Evolutionary conservation across 257 asterid species (phyloP), one percentile per base, ranked within the genome.

Genomic region (Penstemon eatonii): DNA sequence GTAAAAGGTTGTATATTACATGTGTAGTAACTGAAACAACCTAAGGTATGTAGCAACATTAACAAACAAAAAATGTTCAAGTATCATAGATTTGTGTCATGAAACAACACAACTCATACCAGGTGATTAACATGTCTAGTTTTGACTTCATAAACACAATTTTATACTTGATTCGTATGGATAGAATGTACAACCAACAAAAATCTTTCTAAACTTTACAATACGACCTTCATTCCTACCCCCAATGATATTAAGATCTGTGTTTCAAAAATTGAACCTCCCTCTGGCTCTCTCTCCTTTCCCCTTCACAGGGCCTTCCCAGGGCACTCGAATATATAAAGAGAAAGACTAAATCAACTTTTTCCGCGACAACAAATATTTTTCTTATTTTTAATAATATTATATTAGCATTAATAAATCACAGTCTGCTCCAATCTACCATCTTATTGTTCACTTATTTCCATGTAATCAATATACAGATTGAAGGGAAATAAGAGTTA

Each of bases 61-160:
- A 68, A 59, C 41, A 47, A 37, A n/a, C n/a, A 50, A 39, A 63
- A 71, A 71, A 39, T 8, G 15, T 46, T 18, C 44, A 54, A 54
- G 44, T 47, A 62, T 38, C 43, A 54, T 40, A 53, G 15, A 58
- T 38, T 38, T 63, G 70, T 9, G 55, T 56, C 47, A 41, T 33
- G 15, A n/a, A 18, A 43, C 8, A 67, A 54, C 33, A 67, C 52
- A 56, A 18, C 46, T 41, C 68, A 56, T 60, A 66, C 58, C 68
- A 33, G 65, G 39, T 64, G 6, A 60, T 4, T 6, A 47, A 56
- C 46, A 19, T 5, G 33, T 60, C 11, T 50, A 8, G 36, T 3
- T 54, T 33, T 66, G 41, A 18, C 63, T 42, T 55, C 49, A 41
- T 18, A 51, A 25, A 25, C 37, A 40, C 33, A 25, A 25, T 25